These are phyloP conservation scores for Prunus yedoensis DNA, from an alignment of 331 rosid genomes.

Conservation along the genomic window DNA sequence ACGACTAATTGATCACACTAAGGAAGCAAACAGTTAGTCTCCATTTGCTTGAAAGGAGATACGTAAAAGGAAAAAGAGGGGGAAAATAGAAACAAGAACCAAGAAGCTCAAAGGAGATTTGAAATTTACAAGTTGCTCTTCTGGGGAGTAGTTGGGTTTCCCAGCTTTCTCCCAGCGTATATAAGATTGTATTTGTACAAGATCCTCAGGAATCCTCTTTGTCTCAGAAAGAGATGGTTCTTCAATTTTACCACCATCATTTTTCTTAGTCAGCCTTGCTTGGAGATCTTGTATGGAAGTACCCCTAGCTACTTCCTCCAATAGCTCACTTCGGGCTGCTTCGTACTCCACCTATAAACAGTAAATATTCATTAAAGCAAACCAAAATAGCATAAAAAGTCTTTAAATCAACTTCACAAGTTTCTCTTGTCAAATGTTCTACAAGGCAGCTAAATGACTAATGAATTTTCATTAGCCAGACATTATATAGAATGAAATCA, in stretches of 20 bases:
- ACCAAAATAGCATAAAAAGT: not conserved
- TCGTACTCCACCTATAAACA: conserved; percentile 75
- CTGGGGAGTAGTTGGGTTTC: too few relatives aligned
- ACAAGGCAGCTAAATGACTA: not conserved
- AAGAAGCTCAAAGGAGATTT: conserved; percentile 28
- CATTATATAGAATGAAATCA: not conserved
- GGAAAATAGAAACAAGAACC: conserved; percentile 41
- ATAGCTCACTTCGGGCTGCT: conserved; percentile 82
- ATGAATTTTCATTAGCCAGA: not conserved
- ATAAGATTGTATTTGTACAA: too few relatives aligned
- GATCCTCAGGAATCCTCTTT: conserved; percentile 12
- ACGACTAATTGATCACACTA: too few relatives aligned
- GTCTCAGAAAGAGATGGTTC: conserved; percentile 51
- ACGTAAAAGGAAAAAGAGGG: too few relatives aligned
- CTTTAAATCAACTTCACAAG: conserved; percentile 1
- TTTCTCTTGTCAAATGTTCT: not conserved
- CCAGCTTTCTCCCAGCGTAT: too few relatives aligned
- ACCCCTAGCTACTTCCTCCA: conserved; percentile 81
- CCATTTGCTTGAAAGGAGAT: too few relatives aligned
- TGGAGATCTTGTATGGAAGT: conserved; percentile 73
- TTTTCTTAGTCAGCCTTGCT: conserved; percentile 55
- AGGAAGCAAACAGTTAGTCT: too few relatives aligned
- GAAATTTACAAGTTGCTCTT: too few relatives aligned
- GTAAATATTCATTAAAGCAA: not conserved
- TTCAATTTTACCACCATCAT: conserved; percentile 35